A percentile compares a stretch with the other conserved stretches of the same genome.
Conservation (phyloP, 306 rosid species). For the Betula pendula region DNA sequence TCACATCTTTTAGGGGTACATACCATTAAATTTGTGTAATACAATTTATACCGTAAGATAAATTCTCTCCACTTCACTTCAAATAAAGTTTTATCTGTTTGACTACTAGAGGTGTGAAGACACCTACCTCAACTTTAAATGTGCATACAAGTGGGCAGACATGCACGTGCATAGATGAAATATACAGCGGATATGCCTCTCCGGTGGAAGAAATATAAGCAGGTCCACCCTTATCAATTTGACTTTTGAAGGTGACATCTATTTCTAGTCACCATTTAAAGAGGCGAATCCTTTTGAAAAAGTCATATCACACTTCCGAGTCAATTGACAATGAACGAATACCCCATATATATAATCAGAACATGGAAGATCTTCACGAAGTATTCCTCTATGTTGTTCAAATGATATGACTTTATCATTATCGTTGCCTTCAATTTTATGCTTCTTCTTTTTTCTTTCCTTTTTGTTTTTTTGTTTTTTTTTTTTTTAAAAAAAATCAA, state of each 20-base stretch:
- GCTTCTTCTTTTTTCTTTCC: neutral
- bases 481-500: no score
- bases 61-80: no score
- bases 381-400: neutral
- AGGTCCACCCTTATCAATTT: neutral
- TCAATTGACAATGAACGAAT: neutral
- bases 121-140: no score
- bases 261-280: neutral
- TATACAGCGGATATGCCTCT: neutral
- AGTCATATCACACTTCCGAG: slow-evolving; percentile 2
- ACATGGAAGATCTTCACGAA: neutral
- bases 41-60: no score
- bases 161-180: no score
- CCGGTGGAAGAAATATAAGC: neutral
- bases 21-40: no score
- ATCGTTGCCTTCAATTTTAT: neutral
- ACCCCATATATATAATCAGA: neutral
- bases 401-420: neutral
- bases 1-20: no score
- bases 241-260: neutral
- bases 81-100: no score
- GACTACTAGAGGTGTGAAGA: no score
- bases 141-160: no score
- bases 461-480: neutral
- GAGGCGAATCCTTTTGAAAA: slow-evolving; percentile 3